These are phyloP conservation scores for Microcyclosporella mali DNA, from an alignment of 2,329 filamentous ascomycete genomes.

Conservation along the genomic window DNA sequence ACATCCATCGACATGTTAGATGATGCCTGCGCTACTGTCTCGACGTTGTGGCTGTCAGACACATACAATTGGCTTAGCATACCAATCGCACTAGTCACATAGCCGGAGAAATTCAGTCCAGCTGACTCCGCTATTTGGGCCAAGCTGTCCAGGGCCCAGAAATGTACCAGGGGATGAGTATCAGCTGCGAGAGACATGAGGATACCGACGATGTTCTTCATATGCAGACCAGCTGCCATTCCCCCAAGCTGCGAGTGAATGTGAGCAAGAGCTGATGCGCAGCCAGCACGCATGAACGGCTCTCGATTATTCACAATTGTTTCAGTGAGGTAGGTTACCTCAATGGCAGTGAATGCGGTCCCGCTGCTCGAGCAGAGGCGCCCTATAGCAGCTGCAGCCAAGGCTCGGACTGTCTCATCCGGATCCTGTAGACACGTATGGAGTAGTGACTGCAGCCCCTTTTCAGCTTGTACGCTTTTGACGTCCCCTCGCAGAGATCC, in stretches of 20 bases:
- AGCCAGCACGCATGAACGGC: slow-evolving; percentile 86
- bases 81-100: slow-evolving; percentile 82
- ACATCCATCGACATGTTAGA: slow-evolving; percentile 87
- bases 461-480: slow-evolving; percentile 69
- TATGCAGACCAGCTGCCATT: slow-evolving; percentile 92
- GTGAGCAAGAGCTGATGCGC: slow-evolving; percentile 83
- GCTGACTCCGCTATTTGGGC: slow-evolving; percentile 84
- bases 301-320: slow-evolving; percentile 92
- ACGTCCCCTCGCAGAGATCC: slow-evolving; percentile 66
- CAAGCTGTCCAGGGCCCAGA: slow-evolving; percentile 88
- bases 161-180: slow-evolving; percentile 89
- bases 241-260: slow-evolving; percentile 95
- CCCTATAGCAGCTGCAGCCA: slow-evolving; percentile 80
- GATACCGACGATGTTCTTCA: slow-evolving; percentile 96
- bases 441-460: slow-evolving; percentile 60
- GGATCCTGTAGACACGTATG: slow-evolving; percentile 72
- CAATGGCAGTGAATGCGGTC: slow-evolving; percentile 78
- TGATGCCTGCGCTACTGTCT: slow-evolving; percentile 69
- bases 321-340: slow-evolving; percentile 88
- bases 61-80: slow-evolving; percentile 93
- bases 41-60: slow-evolving; percentile 82
- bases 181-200: slow-evolving; percentile 97
- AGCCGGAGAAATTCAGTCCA: slow-evolving; percentile 83
- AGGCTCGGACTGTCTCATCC: slow-evolving; percentile 77
- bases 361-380: slow-evolving; percentile 79